Evolutionary conservation across 139 green algal genomes (phyloP).

Genomic region (Chlamydomonas eustigma): DNA sequence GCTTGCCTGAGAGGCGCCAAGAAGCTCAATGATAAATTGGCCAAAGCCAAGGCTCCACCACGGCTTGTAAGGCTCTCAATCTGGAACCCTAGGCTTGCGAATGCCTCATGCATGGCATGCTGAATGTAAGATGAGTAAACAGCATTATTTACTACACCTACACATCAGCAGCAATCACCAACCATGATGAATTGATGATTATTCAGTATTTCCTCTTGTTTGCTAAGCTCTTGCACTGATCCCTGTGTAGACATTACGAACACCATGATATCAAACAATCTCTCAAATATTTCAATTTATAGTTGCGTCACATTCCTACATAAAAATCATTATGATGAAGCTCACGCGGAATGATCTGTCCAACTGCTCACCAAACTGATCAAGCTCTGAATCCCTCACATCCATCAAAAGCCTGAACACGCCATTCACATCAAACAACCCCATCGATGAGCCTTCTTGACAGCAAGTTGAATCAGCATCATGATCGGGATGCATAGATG

Average conservation of each 20-base stretch:
- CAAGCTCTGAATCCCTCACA: not conserved
- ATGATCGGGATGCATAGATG: too few species aligned
- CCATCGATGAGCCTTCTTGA: too few species aligned
- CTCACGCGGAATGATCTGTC: not conserved
- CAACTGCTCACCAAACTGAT: conserved; percentile 1
- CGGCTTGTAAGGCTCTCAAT: not conserved
- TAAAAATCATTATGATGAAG: too few species aligned
- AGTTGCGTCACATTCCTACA: too few species aligned
- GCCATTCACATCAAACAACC: not conserved
- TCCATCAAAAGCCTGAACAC: not conserved
- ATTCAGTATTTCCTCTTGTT: too few species aligned
- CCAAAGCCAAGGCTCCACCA: not conserved
- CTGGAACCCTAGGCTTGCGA: not conserved
- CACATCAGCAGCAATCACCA: too few species aligned
- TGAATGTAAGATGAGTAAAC: conserved; percentile 9
- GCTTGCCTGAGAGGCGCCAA: conserved; percentile 1
- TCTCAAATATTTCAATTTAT: too few species aligned
- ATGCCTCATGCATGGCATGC: not conserved
- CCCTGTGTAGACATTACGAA: too few species aligned
- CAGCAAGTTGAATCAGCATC: too few species aligned
- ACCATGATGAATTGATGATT: too few species aligned
- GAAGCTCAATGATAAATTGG: not conserved
- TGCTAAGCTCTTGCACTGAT: too few species aligned
- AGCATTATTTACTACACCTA: conserved; percentile 11
- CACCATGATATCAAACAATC: too few species aligned